Conservation (phyloP, 2,329 filamentous ascomycete genomes). For the Fusarium austroafricanum region DNA sequence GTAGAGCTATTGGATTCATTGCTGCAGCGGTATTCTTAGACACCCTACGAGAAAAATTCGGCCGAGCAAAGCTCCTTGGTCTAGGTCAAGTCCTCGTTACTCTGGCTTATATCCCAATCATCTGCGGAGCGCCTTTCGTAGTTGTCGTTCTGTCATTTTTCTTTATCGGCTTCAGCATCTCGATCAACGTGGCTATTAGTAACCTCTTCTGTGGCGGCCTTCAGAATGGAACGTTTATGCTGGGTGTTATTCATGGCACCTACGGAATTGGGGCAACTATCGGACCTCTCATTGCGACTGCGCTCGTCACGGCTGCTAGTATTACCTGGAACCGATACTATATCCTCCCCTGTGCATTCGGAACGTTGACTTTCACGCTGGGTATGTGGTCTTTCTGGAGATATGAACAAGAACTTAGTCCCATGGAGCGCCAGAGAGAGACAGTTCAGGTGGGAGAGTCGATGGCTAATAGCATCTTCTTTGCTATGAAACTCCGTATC, state of each 20-base stretch:
- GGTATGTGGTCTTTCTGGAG: constrained; percentile 75
- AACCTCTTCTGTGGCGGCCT: constrained; percentile 71
- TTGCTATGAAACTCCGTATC: constrained; percentile 63
- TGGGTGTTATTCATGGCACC: constrained; percentile 74
- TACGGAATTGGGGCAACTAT: constrained; percentile 75
- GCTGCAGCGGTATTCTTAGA: constrained; percentile 77
- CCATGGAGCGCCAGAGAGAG: constrained; percentile 52
- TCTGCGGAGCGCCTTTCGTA: constrained; percentile 76
- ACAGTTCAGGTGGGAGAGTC: constrained; percentile 34
- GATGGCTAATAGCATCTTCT: constrained; percentile 57
- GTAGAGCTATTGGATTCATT: constrained; percentile 82
- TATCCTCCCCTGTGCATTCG: constrained; percentile 70
- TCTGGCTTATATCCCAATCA: constrained; percentile 72
- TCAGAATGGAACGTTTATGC: constrained; percentile 63
- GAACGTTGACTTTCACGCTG: constrained; percentile 66
- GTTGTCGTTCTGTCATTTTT: constrained; percentile 76
- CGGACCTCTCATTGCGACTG: constrained; percentile 80
- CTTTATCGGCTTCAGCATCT: constrained; percentile 70
- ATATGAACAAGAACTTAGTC: constrained; percentile 71
- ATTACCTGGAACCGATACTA: constrained; percentile 80
- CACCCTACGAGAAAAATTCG: constrained; percentile 69
- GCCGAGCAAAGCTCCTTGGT: constrained; percentile 73
- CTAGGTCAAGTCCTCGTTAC: constrained; percentile 67
- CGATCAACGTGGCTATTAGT: constrained; percentile 66
- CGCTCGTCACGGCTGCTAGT: constrained; percentile 70